These are phyloP conservation scores for Hsuehochloa calcarea DNA, from an alignment of 176 grass and related monocot species.

Conservation along the genomic window DNA sequence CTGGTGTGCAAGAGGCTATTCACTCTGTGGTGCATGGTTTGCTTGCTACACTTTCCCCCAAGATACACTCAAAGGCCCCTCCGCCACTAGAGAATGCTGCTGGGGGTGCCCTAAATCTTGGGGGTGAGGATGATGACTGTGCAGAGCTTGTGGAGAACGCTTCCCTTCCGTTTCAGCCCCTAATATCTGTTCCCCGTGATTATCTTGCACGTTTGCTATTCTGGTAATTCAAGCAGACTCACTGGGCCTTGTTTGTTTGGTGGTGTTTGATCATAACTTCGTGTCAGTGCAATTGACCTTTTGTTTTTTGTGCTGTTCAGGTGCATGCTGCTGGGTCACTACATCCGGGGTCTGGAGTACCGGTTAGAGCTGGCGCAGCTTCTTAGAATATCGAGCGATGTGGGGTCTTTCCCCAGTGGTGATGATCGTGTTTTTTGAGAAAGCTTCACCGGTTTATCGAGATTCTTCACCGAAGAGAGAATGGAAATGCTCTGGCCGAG, in stretches of 20 bases:
- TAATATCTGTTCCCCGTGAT: conserved; percentile 80
- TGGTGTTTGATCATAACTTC: background rate
- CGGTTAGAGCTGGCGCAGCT: conserved; percentile 73
- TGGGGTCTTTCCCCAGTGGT: conserved; percentile 41
- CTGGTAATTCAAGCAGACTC: conserved; percentile 56
- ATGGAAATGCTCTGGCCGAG: conserved; percentile 6
- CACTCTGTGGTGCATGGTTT: conserved; percentile 90
- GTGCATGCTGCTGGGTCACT: conserved; percentile 97
- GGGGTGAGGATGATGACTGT: conserved; percentile 54
- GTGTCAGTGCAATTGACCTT: background rate
- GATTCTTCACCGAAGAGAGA: background rate
- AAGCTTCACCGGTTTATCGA: background rate
- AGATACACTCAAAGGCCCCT: conserved; percentile 69
- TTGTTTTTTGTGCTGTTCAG: conserved; percentile 37
- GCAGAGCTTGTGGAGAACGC: conserved; percentile 72
- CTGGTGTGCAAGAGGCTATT: conserved; percentile 71
- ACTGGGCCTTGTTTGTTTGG: background rate
- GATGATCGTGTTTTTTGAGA: conserved; percentile 50
- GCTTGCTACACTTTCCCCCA: conserved; percentile 88
- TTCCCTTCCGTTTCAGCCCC: conserved; percentile 70
- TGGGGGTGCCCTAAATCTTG: conserved; percentile 47
- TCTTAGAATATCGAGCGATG: conserved; percentile 46
- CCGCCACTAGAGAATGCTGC: conserved; percentile 41
- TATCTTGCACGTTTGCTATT: conserved; percentile 93
- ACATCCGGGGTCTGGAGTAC: conserved; percentile 88